Evolutionary conservation across 2,329 filamentous ascomycete species (phyloP).

Genomic region (Hawksworthiomyces lignivorus): DNA sequence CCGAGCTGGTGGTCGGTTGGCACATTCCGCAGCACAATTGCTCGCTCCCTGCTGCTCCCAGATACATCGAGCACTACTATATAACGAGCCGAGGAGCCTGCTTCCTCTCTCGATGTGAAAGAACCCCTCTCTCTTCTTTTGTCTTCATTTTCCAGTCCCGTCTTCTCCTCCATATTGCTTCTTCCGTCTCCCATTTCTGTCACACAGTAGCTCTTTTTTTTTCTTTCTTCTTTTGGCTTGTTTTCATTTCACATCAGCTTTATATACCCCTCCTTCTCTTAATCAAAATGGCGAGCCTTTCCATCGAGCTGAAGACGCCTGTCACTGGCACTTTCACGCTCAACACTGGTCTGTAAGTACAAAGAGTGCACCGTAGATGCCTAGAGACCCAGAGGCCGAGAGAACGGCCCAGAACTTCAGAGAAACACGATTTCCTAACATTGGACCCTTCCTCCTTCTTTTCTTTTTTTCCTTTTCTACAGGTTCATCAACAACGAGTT

Average conservation of each 20-base stretch:
- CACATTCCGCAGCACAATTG: too few species aligned
- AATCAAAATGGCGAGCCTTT: conserved; percentile 24
- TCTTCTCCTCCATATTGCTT: background rate
- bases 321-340: conserved; percentile 51
- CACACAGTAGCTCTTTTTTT: background rate
- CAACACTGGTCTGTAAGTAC: conserved; percentile 53
- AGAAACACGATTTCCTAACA: background rate
- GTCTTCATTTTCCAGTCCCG: background rate
- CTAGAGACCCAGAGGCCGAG: too few species aligned
- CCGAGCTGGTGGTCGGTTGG: too few species aligned
- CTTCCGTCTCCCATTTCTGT: background rate
- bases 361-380: background rate
- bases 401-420: too few species aligned
- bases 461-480: conserved; percentile 6
- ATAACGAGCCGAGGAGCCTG: too few species aligned
- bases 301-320: conserved; percentile 59
- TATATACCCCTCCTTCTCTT: background rate
- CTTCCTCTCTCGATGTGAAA: too few species aligned
- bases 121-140: too few species aligned
- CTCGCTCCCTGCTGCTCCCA: too few species aligned
- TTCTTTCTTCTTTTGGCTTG: background rate
- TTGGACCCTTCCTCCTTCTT: too few species aligned
- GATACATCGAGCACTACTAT: too few species aligned
- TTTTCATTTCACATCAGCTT: background rate
- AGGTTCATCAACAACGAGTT: conserved; percentile 94